Evolutionary conservation across 306 rosid species (phyloP).

Genomic region (Castanea mollissima): DNA sequence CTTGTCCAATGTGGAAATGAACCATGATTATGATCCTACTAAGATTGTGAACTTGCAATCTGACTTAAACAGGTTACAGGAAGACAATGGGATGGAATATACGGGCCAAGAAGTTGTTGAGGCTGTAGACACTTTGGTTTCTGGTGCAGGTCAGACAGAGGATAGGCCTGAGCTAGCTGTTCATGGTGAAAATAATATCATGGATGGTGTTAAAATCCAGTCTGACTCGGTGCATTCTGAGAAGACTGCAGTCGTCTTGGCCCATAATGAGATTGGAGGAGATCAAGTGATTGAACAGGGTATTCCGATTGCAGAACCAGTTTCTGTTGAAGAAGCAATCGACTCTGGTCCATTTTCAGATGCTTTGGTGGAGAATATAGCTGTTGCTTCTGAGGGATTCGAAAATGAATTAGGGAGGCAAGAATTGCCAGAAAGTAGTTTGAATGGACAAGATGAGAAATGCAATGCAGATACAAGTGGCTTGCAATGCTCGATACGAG

Average conservation of each 20-base stretch:
- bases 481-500: slow-evolving; percentile 33
- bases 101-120: slow-evolving; percentile 25
- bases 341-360: slow-evolving; percentile 28
- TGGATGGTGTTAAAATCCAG: slow-evolving; percentile 28
- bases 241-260: slow-evolving; percentile 21
- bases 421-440: slow-evolving; percentile 19
- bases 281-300: slow-evolving; percentile 31
- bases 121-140: slow-evolving; percentile 21
- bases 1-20: slow-evolving; percentile 30
- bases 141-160: slow-evolving; percentile 39
- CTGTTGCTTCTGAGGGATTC: slow-evolving; percentile 34
- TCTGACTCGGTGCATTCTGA: slow-evolving; percentile 23
- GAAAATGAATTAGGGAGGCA: slow-evolving; percentile 34
- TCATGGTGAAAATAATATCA: slow-evolving; percentile 30
- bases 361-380: slow-evolving; percentile 32
- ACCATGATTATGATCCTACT: slow-evolving; percentile 39
- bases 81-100: slow-evolving; percentile 26
- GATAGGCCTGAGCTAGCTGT: slow-evolving; percentile 32
- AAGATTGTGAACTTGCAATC: slow-evolving; percentile 40
- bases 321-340: slow-evolving; percentile 31
- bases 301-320: slow-evolving; percentile 24
- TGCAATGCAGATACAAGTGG: slow-evolving; percentile 36
- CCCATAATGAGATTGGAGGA: slow-evolving; percentile 28
- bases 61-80: slow-evolving; percentile 34
- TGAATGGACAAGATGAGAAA: slow-evolving; percentile 29